phyloP scores from a whole-genome alignment of 805 yeast genomes.

The Suhomyces faveliae region DNA sequence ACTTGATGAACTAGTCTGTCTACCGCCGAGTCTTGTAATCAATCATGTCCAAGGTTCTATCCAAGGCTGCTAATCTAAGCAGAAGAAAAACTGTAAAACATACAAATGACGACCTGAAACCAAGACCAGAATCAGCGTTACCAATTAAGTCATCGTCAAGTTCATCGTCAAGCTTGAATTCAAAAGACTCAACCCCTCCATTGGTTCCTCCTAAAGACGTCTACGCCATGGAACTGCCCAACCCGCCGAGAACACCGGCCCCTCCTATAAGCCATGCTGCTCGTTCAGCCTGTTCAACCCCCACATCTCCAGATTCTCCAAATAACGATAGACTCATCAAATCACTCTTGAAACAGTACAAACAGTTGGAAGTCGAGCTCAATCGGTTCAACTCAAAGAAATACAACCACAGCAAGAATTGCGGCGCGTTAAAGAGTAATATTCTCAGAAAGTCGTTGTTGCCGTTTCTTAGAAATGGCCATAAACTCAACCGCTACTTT shows the following conservation, averaged over 20 bases:
- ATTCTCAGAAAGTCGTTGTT: slow-evolving; percentile 47
- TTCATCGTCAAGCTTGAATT: background rate
- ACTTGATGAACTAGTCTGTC: background rate
- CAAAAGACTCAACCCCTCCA: background rate
- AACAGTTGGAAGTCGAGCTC: slow-evolving; percentile 43
- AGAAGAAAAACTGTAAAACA: slow-evolving; percentile 12
- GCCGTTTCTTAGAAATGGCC: slow-evolving; percentile 40
- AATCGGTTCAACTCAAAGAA: slow-evolving; percentile 43
- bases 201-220: background rate
- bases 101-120: background rate
- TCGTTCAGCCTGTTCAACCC: background rate
- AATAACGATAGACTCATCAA: slow-evolving; percentile 19
- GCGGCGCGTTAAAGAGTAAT: slow-evolving; percentile 43
- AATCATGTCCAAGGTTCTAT: slow-evolving; percentile 19
- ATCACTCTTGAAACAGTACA: slow-evolving; percentile 30
- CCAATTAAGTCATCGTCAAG: no score
- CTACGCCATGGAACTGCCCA: slow-evolving; percentile 2
- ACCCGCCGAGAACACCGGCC: slow-evolving; percentile 2
- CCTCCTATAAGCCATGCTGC: background rate
- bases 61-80: slow-evolving; percentile 15
- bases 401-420: slow-evolving; percentile 15
- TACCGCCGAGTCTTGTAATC: background rate
- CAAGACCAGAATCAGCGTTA: background rate
- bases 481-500: slow-evolving; percentile 21
- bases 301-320: background rate